A percentile compares a stretch with the other conserved stretches of the same genome.
Conservation (phyloP, 306 rosid genomes). For the Cucumis hystrix region DNA sequence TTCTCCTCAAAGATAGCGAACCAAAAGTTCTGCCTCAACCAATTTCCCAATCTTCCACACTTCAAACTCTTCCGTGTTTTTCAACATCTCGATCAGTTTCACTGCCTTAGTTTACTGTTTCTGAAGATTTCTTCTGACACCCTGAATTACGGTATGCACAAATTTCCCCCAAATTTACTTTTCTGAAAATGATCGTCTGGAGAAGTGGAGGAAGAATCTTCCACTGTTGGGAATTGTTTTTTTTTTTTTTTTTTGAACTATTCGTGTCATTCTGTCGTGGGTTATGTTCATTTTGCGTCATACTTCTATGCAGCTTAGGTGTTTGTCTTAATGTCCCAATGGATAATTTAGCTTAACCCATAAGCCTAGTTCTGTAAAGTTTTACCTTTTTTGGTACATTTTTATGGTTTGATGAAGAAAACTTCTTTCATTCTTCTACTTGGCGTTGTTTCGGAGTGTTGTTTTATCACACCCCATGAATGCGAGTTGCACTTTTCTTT, state of each 20-base stretch:
- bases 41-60: background rate
- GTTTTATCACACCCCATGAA: background rate
- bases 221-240: background rate
- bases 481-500: background rate
- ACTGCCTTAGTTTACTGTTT: background rate
- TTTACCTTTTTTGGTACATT: background rate
- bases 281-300: background rate
- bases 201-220: background rate
- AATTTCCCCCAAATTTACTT: background rate
- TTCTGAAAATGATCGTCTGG: background rate
- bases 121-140: background rate
- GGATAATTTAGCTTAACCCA: background rate
- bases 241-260: background rate
- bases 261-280: background rate
- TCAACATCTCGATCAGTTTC: background rate
- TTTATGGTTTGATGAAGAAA: background rate
- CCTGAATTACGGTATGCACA: background rate
- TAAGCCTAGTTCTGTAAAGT: background rate
- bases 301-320: background rate
- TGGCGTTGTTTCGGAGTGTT: background rate
- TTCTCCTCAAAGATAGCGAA: background rate
- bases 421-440: background rate
- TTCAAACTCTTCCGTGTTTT: background rate
- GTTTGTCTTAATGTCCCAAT: background rate
- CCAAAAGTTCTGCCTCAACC: background rate